These are phyloP conservation scores for Suhomyces bolitotheri DNA, from an alignment of 1,139 yeast species.

Conservation along the genomic window DNA sequence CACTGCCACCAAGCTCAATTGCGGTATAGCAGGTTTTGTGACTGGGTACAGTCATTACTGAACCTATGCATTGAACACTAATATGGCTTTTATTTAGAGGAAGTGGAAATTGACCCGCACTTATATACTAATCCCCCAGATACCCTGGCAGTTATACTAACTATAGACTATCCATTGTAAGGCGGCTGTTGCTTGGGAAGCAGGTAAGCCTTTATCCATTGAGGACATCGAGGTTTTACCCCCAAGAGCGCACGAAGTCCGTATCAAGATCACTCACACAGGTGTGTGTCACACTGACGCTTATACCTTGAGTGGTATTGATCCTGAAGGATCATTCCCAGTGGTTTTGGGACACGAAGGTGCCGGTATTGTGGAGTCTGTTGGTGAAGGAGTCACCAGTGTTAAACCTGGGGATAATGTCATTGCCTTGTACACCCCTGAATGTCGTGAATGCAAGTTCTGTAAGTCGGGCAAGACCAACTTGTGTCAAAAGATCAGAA, in stretches of 20 bases:
- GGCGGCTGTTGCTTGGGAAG: constrained; percentile 98
- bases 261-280: constrained; percentile 81
- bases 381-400: constrained; percentile 88
- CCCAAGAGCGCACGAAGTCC: constrained; percentile 95
- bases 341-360: constrained; percentile 94
- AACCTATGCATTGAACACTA: no score
- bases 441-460: constrained; percentile 92
- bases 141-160: constrained; percentile 21
- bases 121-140: constrained; percentile 2
- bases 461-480: constrained; percentile 95
- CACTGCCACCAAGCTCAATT: no score
- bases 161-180: constrained; percentile 74
- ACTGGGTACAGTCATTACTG: no score
- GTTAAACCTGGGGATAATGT: constrained; percentile 91
- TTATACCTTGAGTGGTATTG: constrained; percentile 88
- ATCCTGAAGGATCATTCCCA: constrained; percentile 97
- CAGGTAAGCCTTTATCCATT: constrained; percentile 77
- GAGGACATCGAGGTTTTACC: constrained; percentile 91
- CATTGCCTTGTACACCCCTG: constrained; percentile 92
- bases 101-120: not conserved
- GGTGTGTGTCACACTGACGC: constrained; percentile 99
- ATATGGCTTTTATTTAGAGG: no score
- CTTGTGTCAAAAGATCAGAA: constrained; percentile 87
- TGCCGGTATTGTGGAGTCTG: constrained; percentile 90
- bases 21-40: no score